A percentile compares a stretch with the other conserved stretches of the same genome.
Evolutionary conservation across 2,329 filamentous ascomycete species (phyloP).

Genomic region (Elsinoe australis): DNA sequence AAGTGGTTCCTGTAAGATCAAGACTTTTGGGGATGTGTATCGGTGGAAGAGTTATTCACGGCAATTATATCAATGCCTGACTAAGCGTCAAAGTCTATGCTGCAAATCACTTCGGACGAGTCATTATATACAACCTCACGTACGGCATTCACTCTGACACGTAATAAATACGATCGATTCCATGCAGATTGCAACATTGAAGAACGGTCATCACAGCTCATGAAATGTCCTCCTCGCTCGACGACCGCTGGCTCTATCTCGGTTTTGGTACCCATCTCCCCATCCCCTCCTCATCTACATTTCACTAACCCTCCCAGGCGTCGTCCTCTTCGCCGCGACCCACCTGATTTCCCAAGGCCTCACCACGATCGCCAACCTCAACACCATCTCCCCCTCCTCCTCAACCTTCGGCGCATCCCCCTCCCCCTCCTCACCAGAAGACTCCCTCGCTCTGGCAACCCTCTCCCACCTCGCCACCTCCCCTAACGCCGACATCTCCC

Average conservation of each 20-base stretch:
- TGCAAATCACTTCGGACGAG: too few relatives aligned
- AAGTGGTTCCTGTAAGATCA: too few relatives aligned
- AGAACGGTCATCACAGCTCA: too few relatives aligned
- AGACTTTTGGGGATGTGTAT: too few relatives aligned
- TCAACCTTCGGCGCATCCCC: conserved; percentile 71
- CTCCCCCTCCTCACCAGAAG: conserved; percentile 32
- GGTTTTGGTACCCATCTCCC: conserved; percentile 32
- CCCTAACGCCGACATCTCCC: conserved; percentile 38
- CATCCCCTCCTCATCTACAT: conserved; percentile 22
- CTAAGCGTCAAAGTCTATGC: too few relatives aligned
- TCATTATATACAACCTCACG: too few relatives aligned
- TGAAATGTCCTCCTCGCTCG: not conserved
- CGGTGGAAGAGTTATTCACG: too few relatives aligned
- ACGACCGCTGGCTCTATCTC: conserved; percentile 43
- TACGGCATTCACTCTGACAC: too few relatives aligned
- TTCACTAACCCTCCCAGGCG: conserved; percentile 25
- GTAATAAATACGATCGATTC: too few relatives aligned
- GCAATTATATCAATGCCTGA: too few relatives aligned
- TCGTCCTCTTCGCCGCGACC: conserved; percentile 54
- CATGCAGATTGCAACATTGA: too few relatives aligned
- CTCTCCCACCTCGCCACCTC: conserved; percentile 36
- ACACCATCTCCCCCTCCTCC: conserved; percentile 63
- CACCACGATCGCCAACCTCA: conserved; percentile 53
- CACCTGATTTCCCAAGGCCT: conserved; percentile 53
- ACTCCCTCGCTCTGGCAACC: conserved; percentile 35